Percentiles rank a stretch among this genome's conserved stretches.
Evolutionary conservation across 2,329 filamentous ascomycete genomes (phyloP).

Genomic region (Blastomyces parvus): DNA sequence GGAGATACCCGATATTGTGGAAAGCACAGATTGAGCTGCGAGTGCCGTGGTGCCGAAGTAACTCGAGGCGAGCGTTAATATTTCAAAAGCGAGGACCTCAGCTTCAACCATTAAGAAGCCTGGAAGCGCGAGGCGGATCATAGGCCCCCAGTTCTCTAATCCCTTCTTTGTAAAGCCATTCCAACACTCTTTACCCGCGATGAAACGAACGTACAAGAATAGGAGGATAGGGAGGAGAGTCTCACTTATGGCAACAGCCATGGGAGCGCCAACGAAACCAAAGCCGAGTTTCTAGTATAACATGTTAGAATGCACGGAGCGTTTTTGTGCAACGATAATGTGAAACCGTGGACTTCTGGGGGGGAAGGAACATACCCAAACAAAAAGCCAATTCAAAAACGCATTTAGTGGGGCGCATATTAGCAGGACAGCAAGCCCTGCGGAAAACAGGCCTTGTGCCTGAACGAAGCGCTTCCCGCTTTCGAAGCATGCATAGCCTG

Average conservation of each 20-base stretch:
- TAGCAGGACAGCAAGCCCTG: slow-evolving; percentile 72
- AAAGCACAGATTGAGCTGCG: slow-evolving; percentile 78
- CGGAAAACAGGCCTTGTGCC: slow-evolving; percentile 75
- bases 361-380: slow-evolving; percentile 53
- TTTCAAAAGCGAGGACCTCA: slow-evolving; percentile 87
- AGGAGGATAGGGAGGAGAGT: slow-evolving; percentile 64
- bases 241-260: slow-evolving; percentile 66
- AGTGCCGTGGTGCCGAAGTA: slow-evolving; percentile 70
- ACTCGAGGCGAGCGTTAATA: slow-evolving; percentile 72
- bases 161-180: slow-evolving; percentile 64
- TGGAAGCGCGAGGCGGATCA: slow-evolving; percentile 79
- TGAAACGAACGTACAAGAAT: slow-evolving; percentile 61
- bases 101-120: slow-evolving; percentile 91
- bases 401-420: slow-evolving; percentile 75
- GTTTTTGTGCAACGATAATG: background rate
- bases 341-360: background rate
- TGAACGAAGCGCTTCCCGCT: slow-evolving; percentile 77
- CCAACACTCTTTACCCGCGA: slow-evolving; percentile 69
- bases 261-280: slow-evolving; percentile 71
- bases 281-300: slow-evolving; percentile 40
- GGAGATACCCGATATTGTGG: slow-evolving; percentile 66
- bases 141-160: slow-evolving; percentile 66
- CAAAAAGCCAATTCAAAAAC: slow-evolving; percentile 69
- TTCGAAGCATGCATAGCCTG: slow-evolving; percentile 68
- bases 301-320: slow-evolving; percentile 11